These are phyloP conservation scores for Sporisorium sorghi DNA, from an alignment of 1,284 basidiomycete species.

Conservation along the genomic window DNA sequence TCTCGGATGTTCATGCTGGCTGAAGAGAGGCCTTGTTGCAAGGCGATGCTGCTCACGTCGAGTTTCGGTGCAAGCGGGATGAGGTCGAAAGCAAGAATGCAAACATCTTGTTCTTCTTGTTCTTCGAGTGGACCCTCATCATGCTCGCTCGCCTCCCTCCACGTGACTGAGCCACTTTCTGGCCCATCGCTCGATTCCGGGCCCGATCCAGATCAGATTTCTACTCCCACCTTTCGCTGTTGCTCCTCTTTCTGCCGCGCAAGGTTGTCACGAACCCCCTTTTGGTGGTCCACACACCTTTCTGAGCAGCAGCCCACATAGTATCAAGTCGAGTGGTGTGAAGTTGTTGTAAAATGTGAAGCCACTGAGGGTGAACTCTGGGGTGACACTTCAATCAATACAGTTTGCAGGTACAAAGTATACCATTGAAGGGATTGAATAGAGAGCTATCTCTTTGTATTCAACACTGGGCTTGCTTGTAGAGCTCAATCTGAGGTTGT, in stretches of 20 bases:
- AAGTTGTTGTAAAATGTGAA: too few relatives aligned
- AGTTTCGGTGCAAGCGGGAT: not conserved
- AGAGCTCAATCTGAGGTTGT: too few relatives aligned
- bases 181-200: not conserved
- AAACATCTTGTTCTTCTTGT: not conserved
- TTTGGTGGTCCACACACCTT: too few relatives aligned
- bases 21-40: not conserved
- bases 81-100: not conserved
- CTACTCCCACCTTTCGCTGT: not conserved
- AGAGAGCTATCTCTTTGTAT: too few relatives aligned
- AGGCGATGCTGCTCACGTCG: not conserved
- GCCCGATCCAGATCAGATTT: not conserved
- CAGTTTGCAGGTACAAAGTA: too few relatives aligned
- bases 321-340: constrained; percentile 1
- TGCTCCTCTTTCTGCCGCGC: not conserved
- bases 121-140: constrained; percentile 6
- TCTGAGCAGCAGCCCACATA: not conserved
- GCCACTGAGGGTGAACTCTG: too few relatives aligned
- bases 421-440: too few relatives aligned
- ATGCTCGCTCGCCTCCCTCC: not conserved
- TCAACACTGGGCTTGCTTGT: too few relatives aligned
- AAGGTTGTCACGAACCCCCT: not conserved
- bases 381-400: too few relatives aligned
- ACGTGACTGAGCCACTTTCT: not conserved
- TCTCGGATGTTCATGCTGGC: constrained; percentile 40